Evolutionary conservation across 305 asterid species (phyloP).

Genomic region (Fraxinus ornus): DNA sequence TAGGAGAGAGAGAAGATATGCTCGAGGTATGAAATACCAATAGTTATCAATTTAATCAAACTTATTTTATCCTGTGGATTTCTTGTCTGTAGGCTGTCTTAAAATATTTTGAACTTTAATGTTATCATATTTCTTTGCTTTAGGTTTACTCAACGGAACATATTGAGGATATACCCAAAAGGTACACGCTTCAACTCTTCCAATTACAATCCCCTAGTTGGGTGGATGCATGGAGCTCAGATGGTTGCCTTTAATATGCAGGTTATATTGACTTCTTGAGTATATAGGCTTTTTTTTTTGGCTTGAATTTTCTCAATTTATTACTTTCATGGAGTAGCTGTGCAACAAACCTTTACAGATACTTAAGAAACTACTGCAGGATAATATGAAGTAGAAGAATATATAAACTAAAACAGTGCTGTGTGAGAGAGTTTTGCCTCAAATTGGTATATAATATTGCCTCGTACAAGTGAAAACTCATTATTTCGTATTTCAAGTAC

Average conservation of each 20-base stretch:
- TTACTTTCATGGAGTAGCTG: not conserved
- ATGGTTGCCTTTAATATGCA: constrained; percentile 96
- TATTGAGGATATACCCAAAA: constrained; percentile 79
- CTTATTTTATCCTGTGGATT: not conserved
- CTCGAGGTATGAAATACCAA: not conserved
- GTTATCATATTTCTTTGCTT: constrained; percentile 21
- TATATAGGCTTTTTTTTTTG: not conserved
- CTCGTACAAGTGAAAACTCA: not conserved
- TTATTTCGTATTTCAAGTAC: not conserved
- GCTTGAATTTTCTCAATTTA: not conserved
- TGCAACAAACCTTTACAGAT: not conserved
- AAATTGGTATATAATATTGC: not conserved
- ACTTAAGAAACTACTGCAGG: not conserved
- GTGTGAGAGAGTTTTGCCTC: not conserved
- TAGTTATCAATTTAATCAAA: not conserved
- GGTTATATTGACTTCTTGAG: constrained; percentile 35
- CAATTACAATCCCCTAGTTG: constrained; percentile 82
- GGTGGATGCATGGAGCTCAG: constrained; percentile 92
- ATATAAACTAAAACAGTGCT: not conserved
- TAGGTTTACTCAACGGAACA: constrained; percentile 75
- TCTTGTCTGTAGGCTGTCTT: not conserved
- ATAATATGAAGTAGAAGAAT: not conserved
- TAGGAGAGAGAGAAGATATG: not conserved
- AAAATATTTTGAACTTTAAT: not conserved
- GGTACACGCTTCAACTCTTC: constrained; percentile 83